These are phyloP conservation scores for Myxozyma nipponensis DNA, from an alignment of 805 yeast species.

Conservation along the genomic window DNA sequence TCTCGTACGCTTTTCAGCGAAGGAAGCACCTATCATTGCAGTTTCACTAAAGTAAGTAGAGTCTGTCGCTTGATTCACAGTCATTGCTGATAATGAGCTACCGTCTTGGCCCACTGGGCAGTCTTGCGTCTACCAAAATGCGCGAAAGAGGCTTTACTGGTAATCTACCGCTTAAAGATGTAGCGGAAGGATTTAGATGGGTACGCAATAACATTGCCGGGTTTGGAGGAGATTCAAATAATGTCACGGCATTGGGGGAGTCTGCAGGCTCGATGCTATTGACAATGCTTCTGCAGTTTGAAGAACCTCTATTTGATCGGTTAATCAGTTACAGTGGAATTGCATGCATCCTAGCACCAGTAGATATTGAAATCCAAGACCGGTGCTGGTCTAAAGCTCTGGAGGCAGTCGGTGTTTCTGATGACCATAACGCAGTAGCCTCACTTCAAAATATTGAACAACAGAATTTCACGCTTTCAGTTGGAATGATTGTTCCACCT, in stretches of 20 bases:
- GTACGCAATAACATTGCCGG: slow-evolving; percentile 38
- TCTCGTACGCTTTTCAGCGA: too few species aligned
- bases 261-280: slow-evolving; percentile 40
- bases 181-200: slow-evolving; percentile 39
- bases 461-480: too few species aligned
- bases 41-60: too few species aligned
- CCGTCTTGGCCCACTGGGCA: slow-evolving; percentile 13
- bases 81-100: neutral
- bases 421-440: too few species aligned
- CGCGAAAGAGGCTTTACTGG: neutral
- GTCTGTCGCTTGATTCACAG: neutral
- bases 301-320: slow-evolving; percentile 4
- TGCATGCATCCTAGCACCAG: too few species aligned
- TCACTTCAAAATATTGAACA: too few species aligned
- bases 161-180: neutral
- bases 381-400: too few species aligned
- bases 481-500: too few species aligned
- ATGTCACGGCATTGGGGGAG: slow-evolving; percentile 42
- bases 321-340: too few species aligned
- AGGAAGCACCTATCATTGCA: too few species aligned
- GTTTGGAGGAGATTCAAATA: slow-evolving; percentile 44
- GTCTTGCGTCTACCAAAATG: slow-evolving; percentile 1
- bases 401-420: too few species aligned
- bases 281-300: slow-evolving; percentile 1
- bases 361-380: too few species aligned